Evolutionary conservation across 2,329 filamentous ascomycete genomes (phyloP).

Genomic region (Scedosporium apiospermum): DNA sequence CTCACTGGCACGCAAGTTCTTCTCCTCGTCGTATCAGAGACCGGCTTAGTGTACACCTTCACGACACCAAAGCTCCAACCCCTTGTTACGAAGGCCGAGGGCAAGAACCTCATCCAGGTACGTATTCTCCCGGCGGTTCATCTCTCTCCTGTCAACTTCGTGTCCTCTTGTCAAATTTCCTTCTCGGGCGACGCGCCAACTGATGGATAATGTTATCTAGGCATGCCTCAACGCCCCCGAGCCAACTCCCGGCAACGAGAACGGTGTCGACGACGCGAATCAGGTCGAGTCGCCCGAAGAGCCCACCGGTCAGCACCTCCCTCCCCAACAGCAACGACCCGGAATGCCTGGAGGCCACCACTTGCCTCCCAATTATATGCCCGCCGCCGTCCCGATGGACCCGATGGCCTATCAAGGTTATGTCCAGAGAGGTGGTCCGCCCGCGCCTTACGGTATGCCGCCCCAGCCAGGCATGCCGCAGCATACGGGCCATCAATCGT

Average conservation of each 20-base stretch:
- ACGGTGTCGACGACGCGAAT: slow-evolving; percentile 66
- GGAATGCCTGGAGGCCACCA: slow-evolving; percentile 56
- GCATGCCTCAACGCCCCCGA: slow-evolving; percentile 95
- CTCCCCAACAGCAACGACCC: slow-evolving; percentile 47
- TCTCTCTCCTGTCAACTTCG: slow-evolving; percentile 5
- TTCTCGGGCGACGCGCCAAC: background rate
- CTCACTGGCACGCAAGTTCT: slow-evolving; percentile 96
- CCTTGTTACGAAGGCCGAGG: slow-evolving; percentile 94
- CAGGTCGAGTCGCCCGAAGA: slow-evolving; percentile 89
- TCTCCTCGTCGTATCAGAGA: slow-evolving; percentile 92
- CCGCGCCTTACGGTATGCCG: slow-evolving; percentile 65
- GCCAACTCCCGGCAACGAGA: slow-evolving; percentile 70
- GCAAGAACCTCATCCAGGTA: slow-evolving; percentile 99
- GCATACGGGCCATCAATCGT: slow-evolving; percentile 74
- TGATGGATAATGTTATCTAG: slow-evolving; percentile 34
- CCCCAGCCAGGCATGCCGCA: slow-evolving; percentile 70
- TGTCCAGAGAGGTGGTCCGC: slow-evolving; percentile 63
- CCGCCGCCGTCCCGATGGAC: slow-evolving; percentile 58
- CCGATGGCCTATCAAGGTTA: slow-evolving; percentile 77
- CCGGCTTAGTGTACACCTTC: slow-evolving; percentile 94
- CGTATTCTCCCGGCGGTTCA: slow-evolving; percentile 20
- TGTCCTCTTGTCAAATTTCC: slow-evolving; percentile 5
- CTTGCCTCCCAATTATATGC: slow-evolving; percentile 56
- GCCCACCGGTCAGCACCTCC: slow-evolving; percentile 65
- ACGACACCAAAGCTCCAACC: slow-evolving; percentile 97